Evolutionary conservation across 1,284 basidiomycete genomes (phyloP).

Genomic region (Puccinia polysora): DNA sequence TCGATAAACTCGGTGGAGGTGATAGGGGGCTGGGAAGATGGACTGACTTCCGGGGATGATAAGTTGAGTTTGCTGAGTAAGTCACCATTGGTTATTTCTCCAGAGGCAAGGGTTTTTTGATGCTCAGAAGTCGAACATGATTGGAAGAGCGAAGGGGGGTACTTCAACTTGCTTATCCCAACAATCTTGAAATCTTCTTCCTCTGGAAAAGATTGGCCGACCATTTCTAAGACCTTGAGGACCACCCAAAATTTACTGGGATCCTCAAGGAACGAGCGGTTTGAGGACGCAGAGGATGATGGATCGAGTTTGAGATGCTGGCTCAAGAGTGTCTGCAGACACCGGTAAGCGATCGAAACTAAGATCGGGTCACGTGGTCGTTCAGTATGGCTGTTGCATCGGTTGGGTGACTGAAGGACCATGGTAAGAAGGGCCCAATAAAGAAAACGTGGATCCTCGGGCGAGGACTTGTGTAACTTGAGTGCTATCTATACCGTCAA

Average conservation of each 20-base stretch:
- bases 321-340: conserved; percentile 29
- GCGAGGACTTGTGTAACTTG: conserved; percentile 38
- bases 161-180: conserved; percentile 24
- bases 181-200: conserved; percentile 20
- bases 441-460: conserved; percentile 22
- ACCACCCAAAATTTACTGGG: conserved; percentile 34
- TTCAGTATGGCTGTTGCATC: conserved; percentile 3
- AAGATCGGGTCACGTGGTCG: conserved; percentile 21
- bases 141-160: conserved; percentile 14
- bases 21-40: neutral
- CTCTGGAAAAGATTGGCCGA: conserved; percentile 11
- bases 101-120: neutral
- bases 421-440: conserved; percentile 28
- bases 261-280: conserved; percentile 12
- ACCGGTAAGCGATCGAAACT: conserved; percentile 32
- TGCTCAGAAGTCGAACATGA: conserved; percentile 8
- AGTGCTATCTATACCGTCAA: conserved; percentile 9
- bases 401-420: conserved; percentile 22
- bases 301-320: neutral
- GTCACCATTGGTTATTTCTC: neutral
- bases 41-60: neutral
- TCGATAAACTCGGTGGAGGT: neutral
- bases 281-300: neutral
- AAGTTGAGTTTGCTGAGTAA: neutral
- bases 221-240: conserved; percentile 30